A percentile compares a stretch with the other conserved stretches of the same genome.
These are phyloP conservation scores for Leptographium lundbergii DNA, from an alignment of 2,329 filamentous ascomycete species.

Conservation along the genomic window DNA sequence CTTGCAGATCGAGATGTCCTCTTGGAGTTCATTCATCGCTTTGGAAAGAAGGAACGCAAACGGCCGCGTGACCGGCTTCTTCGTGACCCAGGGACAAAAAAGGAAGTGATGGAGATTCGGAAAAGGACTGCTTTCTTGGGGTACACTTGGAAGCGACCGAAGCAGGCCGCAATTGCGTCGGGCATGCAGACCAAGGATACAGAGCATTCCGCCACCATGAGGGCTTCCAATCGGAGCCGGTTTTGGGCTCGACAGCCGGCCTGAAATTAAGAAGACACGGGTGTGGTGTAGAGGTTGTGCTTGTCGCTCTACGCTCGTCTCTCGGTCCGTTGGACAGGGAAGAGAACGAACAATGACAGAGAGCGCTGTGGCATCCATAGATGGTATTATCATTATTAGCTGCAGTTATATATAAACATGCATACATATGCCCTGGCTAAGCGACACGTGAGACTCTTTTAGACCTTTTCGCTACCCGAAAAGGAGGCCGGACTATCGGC, in stretches of 20 bases:
- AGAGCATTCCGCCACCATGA: conserved; percentile 8
- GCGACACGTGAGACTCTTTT: neutral
- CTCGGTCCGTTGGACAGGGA: neutral
- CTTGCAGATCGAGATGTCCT: conserved; percentile 27
- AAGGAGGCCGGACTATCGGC: neutral
- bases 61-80: conserved; percentile 75
- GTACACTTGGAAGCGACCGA: conserved; percentile 64
- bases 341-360: neutral
- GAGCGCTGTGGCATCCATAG: neutral
- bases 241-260: conserved; percentile 9
- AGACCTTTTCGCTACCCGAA: neutral
- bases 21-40: conserved; percentile 37
- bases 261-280: neutral
- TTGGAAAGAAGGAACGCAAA: conserved; percentile 56
- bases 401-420: neutral
- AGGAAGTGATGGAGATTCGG: conserved; percentile 62
- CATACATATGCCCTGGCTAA: neutral
- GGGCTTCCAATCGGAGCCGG: conserved; percentile 12
- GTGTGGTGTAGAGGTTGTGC: neutral
- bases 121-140: conserved; percentile 78
- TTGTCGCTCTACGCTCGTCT: too few species aligned
- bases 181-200: neutral
- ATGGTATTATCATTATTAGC: neutral
- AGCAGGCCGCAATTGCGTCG: conserved; percentile 3
- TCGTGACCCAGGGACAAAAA: conserved; percentile 55